phyloP scores from a whole-genome alignment of 108 stramenopile species.

The Cyclotella kingstonii region DNA sequence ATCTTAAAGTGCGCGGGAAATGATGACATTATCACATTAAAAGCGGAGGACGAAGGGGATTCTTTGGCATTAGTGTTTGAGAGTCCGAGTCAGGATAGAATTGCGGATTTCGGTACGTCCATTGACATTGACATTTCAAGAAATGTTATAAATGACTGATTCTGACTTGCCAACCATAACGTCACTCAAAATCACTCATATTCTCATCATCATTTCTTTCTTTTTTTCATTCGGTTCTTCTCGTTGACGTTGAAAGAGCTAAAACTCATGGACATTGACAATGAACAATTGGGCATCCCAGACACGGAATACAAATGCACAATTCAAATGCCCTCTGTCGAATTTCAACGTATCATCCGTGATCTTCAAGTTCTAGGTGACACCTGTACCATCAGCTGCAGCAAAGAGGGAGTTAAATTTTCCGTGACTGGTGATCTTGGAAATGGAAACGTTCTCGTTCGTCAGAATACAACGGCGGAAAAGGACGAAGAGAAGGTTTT shows the following conservation, averaged over 20 bases:
- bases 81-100: slow-evolving; percentile 65
- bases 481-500: slow-evolving; percentile 92
- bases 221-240: not conserved
- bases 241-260: slow-evolving; percentile 54
- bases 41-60: slow-evolving; percentile 95
- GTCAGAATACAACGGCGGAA: slow-evolving; percentile 82
- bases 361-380: slow-evolving; percentile 97
- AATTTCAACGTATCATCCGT: slow-evolving; percentile 97
- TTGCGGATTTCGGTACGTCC: slow-evolving; percentile 95
- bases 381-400: slow-evolving; percentile 92
- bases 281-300: slow-evolving; percentile 97
- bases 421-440: slow-evolving; percentile 92
- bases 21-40: slow-evolving; percentile 94
- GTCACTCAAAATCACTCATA: not conserved
- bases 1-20: slow-evolving; percentile 98
- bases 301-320: slow-evolving; percentile 98
- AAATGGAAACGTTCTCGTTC: slow-evolving; percentile 92
- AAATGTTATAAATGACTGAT: not conserved
- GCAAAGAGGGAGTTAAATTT: slow-evolving; percentile 96
- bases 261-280: slow-evolving; percentile 99
- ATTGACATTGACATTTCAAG: not conserved
- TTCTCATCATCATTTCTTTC: not conserved
- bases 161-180: too few relatives aligned
- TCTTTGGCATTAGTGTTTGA: slow-evolving; percentile 93
- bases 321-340: slow-evolving; percentile 91